Conservation (phyloP, 2,329 filamentous ascomycete species). For the Cadophora gregata region DNA sequence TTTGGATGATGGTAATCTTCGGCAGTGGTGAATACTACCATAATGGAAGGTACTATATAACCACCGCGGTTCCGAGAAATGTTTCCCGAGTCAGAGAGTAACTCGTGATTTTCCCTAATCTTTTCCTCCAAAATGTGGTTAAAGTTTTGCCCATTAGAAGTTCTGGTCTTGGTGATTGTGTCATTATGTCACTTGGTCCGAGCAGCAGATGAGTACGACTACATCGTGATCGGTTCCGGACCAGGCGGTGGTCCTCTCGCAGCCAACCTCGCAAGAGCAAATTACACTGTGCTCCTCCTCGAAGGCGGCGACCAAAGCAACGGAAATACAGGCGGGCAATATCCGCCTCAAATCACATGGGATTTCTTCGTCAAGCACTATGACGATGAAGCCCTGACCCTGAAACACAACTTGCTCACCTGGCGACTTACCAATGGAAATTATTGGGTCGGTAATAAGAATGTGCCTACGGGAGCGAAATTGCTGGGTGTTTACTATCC, state of each 20-base stretch:
- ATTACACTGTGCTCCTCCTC: constrained; percentile 57
- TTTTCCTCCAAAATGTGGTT: background rate
- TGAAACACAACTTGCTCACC: constrained; percentile 53
- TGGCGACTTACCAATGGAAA: constrained; percentile 30
- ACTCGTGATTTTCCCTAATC: too few species aligned
- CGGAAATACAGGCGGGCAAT: constrained; percentile 5
- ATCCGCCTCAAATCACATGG: constrained; percentile 46
- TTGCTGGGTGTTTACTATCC: constrained; percentile 49
- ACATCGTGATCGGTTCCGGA: constrained; percentile 59
- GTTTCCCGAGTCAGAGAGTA: too few species aligned
- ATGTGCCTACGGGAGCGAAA: constrained; percentile 45
- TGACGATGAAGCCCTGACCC: constrained; percentile 50
- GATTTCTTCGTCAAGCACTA: constrained; percentile 62
- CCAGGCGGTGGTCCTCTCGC: constrained; percentile 58
- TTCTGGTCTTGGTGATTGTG: background rate
- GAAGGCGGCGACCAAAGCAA: constrained; percentile 58
- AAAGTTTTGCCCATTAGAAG: background rate
- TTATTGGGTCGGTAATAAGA: constrained; percentile 34
- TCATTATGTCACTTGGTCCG: background rate
- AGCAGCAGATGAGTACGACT: constrained; percentile 50
- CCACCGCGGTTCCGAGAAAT: background rate
- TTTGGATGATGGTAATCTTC: background rate
- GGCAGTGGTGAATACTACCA: background rate
- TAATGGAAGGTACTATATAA: background rate
- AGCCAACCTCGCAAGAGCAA: constrained; percentile 55